A percentile compares a stretch with the other conserved stretches of the same genome.
These are phyloP conservation scores for Gynochthodes officinalis DNA, from an alignment of 257 asterid species.

Conservation along the genomic window DNA sequence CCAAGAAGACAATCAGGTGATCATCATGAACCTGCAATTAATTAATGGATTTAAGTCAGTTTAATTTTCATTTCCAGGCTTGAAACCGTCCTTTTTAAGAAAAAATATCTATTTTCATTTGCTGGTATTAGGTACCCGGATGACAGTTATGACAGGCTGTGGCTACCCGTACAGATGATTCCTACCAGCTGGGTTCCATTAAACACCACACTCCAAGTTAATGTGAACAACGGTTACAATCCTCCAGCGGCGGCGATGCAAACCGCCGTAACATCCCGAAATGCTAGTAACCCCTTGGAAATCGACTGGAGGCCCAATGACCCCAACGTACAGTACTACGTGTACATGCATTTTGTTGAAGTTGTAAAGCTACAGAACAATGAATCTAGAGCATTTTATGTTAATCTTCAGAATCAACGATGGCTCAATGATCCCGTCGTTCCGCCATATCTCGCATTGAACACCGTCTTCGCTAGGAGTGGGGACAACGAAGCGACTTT, in stretches of 20 bases:
- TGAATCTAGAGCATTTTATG: conserved; percentile 24
- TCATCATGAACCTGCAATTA: not conserved
- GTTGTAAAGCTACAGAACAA: conserved; percentile 2
- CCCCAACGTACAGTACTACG: conserved; percentile 2
- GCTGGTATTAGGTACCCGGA: conserved; percentile 16
- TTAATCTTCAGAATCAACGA: not conserved
- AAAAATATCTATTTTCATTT: no score
- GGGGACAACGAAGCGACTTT: not conserved
- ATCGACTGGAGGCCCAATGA: not conserved
- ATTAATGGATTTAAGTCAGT: not conserved
- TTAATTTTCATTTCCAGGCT: no score
- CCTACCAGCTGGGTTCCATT: fast-evolving
- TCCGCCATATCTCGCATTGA: not conserved
- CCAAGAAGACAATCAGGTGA: not conserved
- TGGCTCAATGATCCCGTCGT: not conserved
- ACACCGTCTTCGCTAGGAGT: not conserved
- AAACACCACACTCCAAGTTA: not conserved
- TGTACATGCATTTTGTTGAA: conserved; percentile 36
- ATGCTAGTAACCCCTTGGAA: not conserved
- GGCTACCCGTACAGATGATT: no score
- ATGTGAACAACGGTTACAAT: not conserved
- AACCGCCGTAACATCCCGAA: conserved; percentile 19
- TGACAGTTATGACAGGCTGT: conserved; percentile 28
- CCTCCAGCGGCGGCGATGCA: conserved; percentile 20
- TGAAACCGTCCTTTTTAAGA: no score